These are phyloP conservation scores for Xylariaceae sp. DNA, from an alignment of 2,329 filamentous ascomycete species.

Conservation along the genomic window DNA sequence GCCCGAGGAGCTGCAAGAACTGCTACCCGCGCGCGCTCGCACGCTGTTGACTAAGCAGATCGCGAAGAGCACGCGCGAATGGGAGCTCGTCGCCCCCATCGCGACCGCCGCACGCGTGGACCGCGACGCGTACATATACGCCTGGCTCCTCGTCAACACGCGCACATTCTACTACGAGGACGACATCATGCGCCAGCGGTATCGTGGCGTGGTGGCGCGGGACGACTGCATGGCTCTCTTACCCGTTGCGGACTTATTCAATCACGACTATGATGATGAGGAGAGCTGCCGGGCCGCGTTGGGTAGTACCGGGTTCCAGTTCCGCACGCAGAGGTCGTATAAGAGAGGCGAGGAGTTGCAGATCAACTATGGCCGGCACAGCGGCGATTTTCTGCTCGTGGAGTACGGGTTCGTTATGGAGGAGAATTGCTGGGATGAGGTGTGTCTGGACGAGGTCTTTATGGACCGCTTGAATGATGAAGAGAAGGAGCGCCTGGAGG, in stretches of 20 bases:
- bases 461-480: slow-evolving; percentile 34
- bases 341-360: slow-evolving; percentile 58
- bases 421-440: slow-evolving; percentile 48
- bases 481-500: slow-evolving; percentile 39
- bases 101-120: not conserved
- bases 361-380: slow-evolving; percentile 65
- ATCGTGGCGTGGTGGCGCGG: slow-evolving; percentile 26
- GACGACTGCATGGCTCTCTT: slow-evolving; percentile 63
- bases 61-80: slow-evolving; percentile 47
- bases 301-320: slow-evolving; percentile 46
- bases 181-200: slow-evolving; percentile 40
- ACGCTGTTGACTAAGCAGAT: slow-evolving; percentile 51
- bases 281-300: slow-evolving; percentile 51
- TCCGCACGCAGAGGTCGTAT: slow-evolving; percentile 49
- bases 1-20: slow-evolving; percentile 40
- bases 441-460: slow-evolving; percentile 43
- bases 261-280: slow-evolving; percentile 41
- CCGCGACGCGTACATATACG: slow-evolving; percentile 40
- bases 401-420: slow-evolving; percentile 56
- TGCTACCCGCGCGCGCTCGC: slow-evolving; percentile 42
- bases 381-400: slow-evolving; percentile 65
- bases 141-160: slow-evolving; percentile 58
- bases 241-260: slow-evolving; percentile 70
- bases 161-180: slow-evolving; percentile 55
- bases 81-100: slow-evolving; percentile 35